Evolutionary conservation across 768 basidiomycete genomes (phyloP).

Genomic region (Thelephora ganbajun): DNA sequence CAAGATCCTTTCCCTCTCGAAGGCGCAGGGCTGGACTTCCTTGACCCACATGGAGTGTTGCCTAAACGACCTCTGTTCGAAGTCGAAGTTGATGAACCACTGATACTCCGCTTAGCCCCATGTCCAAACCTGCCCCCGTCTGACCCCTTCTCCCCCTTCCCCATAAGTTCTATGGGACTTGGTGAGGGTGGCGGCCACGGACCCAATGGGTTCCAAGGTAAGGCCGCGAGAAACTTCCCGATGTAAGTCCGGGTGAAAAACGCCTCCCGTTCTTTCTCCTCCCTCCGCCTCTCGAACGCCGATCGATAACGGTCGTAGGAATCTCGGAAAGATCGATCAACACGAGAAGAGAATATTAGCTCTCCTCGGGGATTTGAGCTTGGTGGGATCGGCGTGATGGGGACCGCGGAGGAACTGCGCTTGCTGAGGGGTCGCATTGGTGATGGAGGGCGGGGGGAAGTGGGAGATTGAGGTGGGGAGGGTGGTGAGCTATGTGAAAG

Average conservation of each 20-base stretch:
- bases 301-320: slow-evolving; percentile 85
- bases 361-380: slow-evolving; percentile 87
- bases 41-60: slow-evolving; percentile 11
- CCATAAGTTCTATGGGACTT: neutral
- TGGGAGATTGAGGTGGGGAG: slow-evolving; percentile 14
- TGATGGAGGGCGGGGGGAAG: slow-evolving; percentile 25
- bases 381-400: slow-evolving; percentile 77
- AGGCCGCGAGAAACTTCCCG: slow-evolving; percentile 16
- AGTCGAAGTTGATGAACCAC: slow-evolving; percentile 5
- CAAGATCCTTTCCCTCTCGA: neutral
- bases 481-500: slow-evolving; percentile 22
- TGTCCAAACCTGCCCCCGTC: slow-evolving; percentile 5
- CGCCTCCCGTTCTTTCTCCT: slow-evolving; percentile 38
- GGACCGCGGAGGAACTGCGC: slow-evolving; percentile 28
- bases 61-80: slow-evolving; percentile 3
- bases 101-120: slow-evolving; percentile 6
- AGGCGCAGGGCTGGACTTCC: slow-evolving; percentile 14
- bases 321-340: slow-evolving; percentile 73
- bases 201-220: slow-evolving; percentile 12
- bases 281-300: slow-evolving; percentile 70
- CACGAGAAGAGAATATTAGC: slow-evolving; percentile 86
- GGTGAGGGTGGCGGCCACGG: neutral
- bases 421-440: slow-evolving; percentile 17
- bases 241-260: slow-evolving; percentile 16
- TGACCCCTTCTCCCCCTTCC: neutral